Percentiles rank a stretch among this genome's conserved stretches.
phyloP scores from a whole-genome alignment of 805 yeast species.

The Brettanomyces naardenensis region DNA sequence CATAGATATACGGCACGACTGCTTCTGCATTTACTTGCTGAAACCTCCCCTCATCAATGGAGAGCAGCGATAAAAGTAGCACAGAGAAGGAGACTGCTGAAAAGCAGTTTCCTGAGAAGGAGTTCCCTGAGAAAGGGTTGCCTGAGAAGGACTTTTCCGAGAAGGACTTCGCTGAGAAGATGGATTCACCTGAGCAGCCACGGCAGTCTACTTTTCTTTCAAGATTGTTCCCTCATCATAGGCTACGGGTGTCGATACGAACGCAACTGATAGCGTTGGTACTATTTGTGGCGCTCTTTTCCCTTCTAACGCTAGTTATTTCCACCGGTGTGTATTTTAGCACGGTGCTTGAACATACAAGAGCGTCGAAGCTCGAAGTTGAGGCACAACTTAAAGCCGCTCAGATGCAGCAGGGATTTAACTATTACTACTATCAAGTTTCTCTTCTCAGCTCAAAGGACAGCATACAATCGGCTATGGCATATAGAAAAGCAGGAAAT shows the following conservation, averaged over 20 bases:
- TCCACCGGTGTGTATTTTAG: constrained; percentile 74
- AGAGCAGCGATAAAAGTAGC: not conserved
- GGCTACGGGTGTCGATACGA: constrained; percentile 54
- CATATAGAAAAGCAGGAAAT: constrained; percentile 67
- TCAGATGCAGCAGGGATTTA: constrained; percentile 64
- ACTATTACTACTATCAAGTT: constrained; percentile 58
- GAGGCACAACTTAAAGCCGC: constrained; percentile 77
- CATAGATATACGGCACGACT: no score
- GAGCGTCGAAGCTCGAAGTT: constrained; percentile 66
- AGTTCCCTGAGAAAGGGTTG: no score
- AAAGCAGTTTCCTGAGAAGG: no score
- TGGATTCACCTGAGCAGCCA: no score
- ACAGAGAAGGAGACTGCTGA: not conserved
- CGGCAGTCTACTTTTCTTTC: no score
- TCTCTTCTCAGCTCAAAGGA: constrained; percentile 57
- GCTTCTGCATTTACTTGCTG: no score
- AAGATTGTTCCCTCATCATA: constrained; percentile 6
- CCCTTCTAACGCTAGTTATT: constrained; percentile 64
- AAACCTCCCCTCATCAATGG: no score
- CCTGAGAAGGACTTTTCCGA: no score
- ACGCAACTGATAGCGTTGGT: constrained; percentile 71
- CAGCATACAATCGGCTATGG: constrained; percentile 50
- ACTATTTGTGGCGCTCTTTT: constrained; percentile 57
- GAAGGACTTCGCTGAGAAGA: no score
- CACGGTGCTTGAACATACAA: constrained; percentile 45